Conservation (phyloP, 345 rosid genomes). For the Citrus australasica region DNA sequence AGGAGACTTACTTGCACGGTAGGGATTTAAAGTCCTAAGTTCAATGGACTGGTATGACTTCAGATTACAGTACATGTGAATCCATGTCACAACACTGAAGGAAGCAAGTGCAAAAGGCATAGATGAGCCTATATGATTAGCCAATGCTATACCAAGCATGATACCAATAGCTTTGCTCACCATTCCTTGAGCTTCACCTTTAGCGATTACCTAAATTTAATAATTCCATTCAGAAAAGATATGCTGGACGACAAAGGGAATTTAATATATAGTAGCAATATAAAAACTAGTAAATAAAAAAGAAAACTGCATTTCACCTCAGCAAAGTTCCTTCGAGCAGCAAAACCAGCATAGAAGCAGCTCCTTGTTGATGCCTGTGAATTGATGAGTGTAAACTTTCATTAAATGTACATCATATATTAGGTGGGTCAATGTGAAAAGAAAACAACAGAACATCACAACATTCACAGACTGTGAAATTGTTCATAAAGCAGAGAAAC, state of each 20-base stretch:
- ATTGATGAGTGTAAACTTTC: conserved; percentile 17
- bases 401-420: conserved; percentile 9
- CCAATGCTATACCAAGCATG: conserved; percentile 77
- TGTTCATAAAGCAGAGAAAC: neutral
- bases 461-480: neutral
- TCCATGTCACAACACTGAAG: conserved; percentile 71
- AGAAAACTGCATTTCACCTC: conserved; percentile 52
- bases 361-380: conserved; percentile 88
- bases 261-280: neutral
- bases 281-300: neutral
- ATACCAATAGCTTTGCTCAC: conserved; percentile 90
- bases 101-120: conserved; percentile 74
- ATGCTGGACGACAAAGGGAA: neutral
- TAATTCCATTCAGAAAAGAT: conserved; percentile 12
- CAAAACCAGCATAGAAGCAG: conserved; percentile 98
- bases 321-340: conserved; percentile 97
- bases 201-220: conserved; percentile 77
- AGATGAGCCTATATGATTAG: conserved; percentile 71
- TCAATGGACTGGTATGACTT: conserved; percentile 92
- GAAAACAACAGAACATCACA: neutral
- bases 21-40: conserved; percentile 88
- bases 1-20: conserved; percentile 84
- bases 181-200: conserved; percentile 99
- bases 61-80: conserved; percentile 96
- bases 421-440: neutral